These are phyloP conservation scores for Barbatosphaeria neglecta DNA, from an alignment of 495 filamentous ascomycete species.

Conservation along the genomic window DNA sequence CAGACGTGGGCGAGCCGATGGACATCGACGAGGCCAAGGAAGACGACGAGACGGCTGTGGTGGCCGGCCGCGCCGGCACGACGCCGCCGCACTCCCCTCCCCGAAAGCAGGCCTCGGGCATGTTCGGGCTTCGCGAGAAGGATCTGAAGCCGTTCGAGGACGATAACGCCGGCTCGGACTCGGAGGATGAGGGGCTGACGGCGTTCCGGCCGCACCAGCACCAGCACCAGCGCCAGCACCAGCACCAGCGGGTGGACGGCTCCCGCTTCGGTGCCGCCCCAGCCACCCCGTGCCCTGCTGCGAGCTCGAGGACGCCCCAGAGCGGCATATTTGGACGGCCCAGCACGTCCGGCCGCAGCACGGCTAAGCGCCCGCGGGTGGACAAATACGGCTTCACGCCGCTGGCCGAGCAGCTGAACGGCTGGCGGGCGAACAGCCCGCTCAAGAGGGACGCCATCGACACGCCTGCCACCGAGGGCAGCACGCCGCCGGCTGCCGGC, in stretches of 20 bases:
- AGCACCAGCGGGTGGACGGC: conserved; percentile 5
- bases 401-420: conserved; percentile 44
- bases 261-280: conserved; percentile 13
- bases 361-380: conserved; percentile 9
- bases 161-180: conserved; percentile 30
- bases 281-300: conserved; percentile 20
- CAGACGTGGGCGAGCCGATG: conserved; percentile 15
- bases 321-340: background rate
- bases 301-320: conserved; percentile 14
- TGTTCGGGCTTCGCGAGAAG: conserved; percentile 24
- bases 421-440: conserved; percentile 43
- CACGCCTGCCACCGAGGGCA: conserved; percentile 1
- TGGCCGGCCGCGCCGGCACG: conserved; percentile 6
- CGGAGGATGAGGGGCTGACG: conserved; percentile 45
- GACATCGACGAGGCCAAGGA: conserved; percentile 14
- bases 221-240: too few species aligned
- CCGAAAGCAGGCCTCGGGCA: conserved; percentile 8
- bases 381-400: conserved; percentile 45
- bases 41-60: conserved; percentile 6
- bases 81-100: conserved; percentile 21
- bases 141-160: conserved; percentile 23
- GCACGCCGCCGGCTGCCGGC: too few species aligned
- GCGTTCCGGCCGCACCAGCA: too few species aligned
- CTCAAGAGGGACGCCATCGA: conserved; percentile 25
- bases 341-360: conserved; percentile 8